Base-by-base conservation (phyloP, 805 yeast species). In the Lipomyces orientalis region DNA sequence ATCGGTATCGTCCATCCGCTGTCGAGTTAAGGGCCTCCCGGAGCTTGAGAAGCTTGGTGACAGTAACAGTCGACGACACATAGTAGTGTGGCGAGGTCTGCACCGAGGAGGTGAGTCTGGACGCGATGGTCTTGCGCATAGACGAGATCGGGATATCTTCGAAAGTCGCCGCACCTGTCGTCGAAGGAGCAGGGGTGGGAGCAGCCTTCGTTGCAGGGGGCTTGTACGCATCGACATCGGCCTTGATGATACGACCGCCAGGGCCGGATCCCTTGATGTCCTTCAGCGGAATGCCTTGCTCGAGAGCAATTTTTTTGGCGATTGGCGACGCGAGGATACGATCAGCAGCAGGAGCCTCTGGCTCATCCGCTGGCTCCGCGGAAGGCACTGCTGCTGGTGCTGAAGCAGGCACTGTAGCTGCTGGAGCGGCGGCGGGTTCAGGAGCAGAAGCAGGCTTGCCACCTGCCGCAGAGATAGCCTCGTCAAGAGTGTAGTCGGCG, bases 121-220 rank as follows among this genome's bases (percentile, higher is more conserved):
- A 80, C 73, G 97, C 97, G 75, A 95, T 95, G 75, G 94, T 90
- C 81, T 88, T 88, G 85, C 99, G 91, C 98, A 95, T 95, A 76
- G 85, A 85, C 70, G 96, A 83, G 79, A 95, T 84, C 77, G 97
- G 97, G 69, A 88, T 87, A 79, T 95, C 99, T 76, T 85, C 88
- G 81, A 81, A 94, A 54, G 86, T 73, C 57, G 90, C 85, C 66
- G 85, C 79, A 59, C 85, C 77, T 57, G 83, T 74, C 61, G 82
- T 76, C 49, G 16, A n/a, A 16, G 49, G 22, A 57, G 80, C 76
- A 25, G 83, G 71, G 59, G 81, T 70, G 22, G 81, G 71, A 31
- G 82, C 74, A 14, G 82, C 77, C 49, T 82, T 68, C 12, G 76
- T 71, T 22, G 78, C 75, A 25, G 81, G 76, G 33, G 87, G 82